phyloP scores from a whole-genome alignment of 257 asterid species.

The Dorcoceras hygrometricum region DNA sequence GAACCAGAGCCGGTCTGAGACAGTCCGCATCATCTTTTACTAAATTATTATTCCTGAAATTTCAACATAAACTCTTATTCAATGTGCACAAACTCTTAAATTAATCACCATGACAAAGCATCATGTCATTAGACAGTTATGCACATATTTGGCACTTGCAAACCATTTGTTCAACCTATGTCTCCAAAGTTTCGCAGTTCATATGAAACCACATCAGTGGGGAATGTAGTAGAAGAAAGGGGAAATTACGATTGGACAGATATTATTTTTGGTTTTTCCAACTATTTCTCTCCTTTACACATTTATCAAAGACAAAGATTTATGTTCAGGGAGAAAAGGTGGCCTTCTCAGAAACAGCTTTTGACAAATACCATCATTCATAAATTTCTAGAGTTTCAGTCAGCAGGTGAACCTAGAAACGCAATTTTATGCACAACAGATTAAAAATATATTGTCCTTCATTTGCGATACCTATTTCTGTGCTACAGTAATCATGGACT shows the following conservation, averaged over 20 bases:
- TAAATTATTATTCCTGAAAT: constrained; percentile 66
- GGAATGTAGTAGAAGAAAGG: not conserved
- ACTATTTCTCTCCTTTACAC: not conserved
- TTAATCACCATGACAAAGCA: constrained; percentile 1
- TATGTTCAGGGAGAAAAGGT: not conserved
- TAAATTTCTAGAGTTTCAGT: not conserved
- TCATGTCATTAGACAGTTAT: constrained; percentile 11
- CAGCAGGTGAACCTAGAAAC: not conserved
- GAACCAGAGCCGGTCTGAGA: constrained; percentile 56
- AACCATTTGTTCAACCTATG: constrained; percentile 6
- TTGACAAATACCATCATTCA: not conserved
- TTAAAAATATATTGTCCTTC: not conserved
- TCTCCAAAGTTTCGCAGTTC: not conserved
- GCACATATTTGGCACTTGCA: constrained; percentile 5
- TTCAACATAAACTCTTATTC: constrained; percentile 9
- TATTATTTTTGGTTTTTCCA: not conserved
- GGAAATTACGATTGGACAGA: constrained; percentile 1
- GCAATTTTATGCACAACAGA: not conserved
- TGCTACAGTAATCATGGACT: not conserved
- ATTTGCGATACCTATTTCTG: not conserved
- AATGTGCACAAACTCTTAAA: not conserved
- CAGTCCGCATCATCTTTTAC: constrained; percentile 53
- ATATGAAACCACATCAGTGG: constrained; percentile 4
- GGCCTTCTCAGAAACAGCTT: not conserved
- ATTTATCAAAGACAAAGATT: not conserved